Evolutionary conservation across 805 yeast genomes (phyloP), one percentile per base, ranked within the genome.

Genomic region (Soucietia sequanensis): DNA sequence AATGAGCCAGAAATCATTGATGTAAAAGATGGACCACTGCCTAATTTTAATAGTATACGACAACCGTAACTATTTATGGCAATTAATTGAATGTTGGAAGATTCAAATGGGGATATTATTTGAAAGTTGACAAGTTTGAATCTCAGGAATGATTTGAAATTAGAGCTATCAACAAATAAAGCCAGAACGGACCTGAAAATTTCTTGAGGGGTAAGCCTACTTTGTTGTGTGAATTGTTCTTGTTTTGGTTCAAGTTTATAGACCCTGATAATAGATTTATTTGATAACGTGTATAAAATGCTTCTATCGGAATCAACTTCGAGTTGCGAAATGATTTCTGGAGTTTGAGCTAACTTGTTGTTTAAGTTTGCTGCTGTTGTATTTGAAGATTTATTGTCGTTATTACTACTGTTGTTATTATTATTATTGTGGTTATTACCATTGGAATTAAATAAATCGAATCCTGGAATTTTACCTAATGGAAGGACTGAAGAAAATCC

Each of bases 51-150:
- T 41, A 77, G 81, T 17, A 89, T 66, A 46, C 97, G 75, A 46
- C 86, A 84, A n/a, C 97, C 96, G 42, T 80, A 83, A 31, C 78
- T 70, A 0, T 96, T 86, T 11, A 85, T 71, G 0, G 95, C 95
- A 32, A 89, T 80, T 35, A 89, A 62, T 51, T 78, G 87, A 16
- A 87, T 65, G 34, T 81, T 80, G 20, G 75, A 65, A 27, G 88
- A 83, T 56, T 88, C 95, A 14, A 60, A 54, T 31, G 70, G 77
- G 3, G 81, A 59, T 8, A 85, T 76, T n/a, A 76, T 70, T 41
- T 75, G 76, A 34, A 84, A 72, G 45, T 75, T 78, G 16, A 83
- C 77, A 27, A 89, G 72, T 40, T 75, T 75, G 50, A 83, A 67
- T 39, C 61, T 62, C 49, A 54, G 62, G 42, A 68, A 66, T 2